These are phyloP conservation scores for Crassisporium funariophilum DNA, from an alignment of 768 basidiomycete species.

Conservation along the genomic window DNA sequence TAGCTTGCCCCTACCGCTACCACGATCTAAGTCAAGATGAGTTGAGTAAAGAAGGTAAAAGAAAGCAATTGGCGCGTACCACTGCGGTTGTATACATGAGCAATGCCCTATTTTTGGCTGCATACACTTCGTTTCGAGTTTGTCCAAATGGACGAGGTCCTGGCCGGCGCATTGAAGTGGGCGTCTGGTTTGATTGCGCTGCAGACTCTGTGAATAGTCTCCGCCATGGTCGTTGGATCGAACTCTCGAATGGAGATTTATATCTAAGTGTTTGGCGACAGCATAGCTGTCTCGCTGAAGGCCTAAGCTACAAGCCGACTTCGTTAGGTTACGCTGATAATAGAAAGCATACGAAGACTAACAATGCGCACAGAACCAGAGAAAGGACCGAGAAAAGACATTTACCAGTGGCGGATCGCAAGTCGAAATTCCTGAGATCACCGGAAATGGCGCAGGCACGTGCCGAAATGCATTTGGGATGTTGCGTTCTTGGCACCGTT, in stretches of 20 bases:
- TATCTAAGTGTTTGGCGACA: slow-evolving; percentile 2
- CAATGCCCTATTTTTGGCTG: slow-evolving; percentile 66
- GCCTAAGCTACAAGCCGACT: slow-evolving; percentile 15
- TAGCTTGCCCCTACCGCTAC: slow-evolving; percentile 86
- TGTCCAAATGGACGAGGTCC: slow-evolving; percentile 15
- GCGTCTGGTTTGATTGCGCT: neutral
- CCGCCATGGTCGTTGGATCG: slow-evolving; percentile 11
- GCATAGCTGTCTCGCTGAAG: slow-evolving; percentile 11
- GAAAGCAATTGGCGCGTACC: slow-evolving; percentile 44
- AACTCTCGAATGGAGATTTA: slow-evolving; percentile 4
- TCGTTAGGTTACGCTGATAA: neutral
- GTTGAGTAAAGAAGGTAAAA: neutral
- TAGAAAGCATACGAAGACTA: slow-evolving; percentile 1
- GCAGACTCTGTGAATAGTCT: slow-evolving; percentile 10
- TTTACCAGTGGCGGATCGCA: too few species aligned
- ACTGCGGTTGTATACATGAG: slow-evolving; percentile 86
- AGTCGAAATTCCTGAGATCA: too few species aligned
- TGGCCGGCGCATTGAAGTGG: slow-evolving; percentile 2
- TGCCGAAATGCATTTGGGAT: too few species aligned
- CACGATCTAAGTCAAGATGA: slow-evolving; percentile 56
- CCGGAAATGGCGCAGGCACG: too few species aligned
- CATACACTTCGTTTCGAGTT: slow-evolving; percentile 45
- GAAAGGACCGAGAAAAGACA: slow-evolving; percentile 14
- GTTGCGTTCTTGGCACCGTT: too few species aligned
- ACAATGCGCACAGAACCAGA: slow-evolving; percentile 12